These are phyloP conservation scores for Fusarium sp. DNA, from an alignment of 2,329 filamentous ascomycete species.

Conservation along the genomic window DNA sequence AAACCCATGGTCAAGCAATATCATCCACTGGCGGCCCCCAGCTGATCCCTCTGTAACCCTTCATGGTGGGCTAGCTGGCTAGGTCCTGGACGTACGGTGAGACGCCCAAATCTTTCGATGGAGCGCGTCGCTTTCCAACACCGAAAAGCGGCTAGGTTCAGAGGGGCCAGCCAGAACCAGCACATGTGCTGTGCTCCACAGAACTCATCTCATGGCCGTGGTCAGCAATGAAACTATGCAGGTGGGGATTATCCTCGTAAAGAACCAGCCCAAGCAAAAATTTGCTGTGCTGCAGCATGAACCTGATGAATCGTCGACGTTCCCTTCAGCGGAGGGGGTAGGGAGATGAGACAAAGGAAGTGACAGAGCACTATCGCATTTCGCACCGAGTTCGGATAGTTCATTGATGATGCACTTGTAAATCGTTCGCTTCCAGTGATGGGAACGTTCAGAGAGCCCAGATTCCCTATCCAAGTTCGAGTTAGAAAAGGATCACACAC, in stretches of 20 bases:
- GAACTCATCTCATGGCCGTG: slow-evolving; percentile 24
- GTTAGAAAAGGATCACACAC: not conserved
- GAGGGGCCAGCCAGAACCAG: slow-evolving; percentile 2
- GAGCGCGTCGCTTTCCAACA: slow-evolving; percentile 10
- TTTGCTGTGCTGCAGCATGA: slow-evolving; percentile 9
- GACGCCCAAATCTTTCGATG: slow-evolving; percentile 27
- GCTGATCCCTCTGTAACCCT: slow-evolving; percentile 32
- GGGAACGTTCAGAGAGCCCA: not conserved
- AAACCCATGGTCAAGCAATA: slow-evolving; percentile 20
- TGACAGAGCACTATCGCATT: slow-evolving; percentile 19
- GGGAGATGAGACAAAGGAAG: slow-evolving; percentile 24
- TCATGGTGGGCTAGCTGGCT: slow-evolving; percentile 29
- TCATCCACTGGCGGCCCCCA: slow-evolving; percentile 19
- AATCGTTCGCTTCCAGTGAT: not conserved
- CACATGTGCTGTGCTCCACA: slow-evolving; percentile 23
- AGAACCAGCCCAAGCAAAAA: slow-evolving; percentile 18
- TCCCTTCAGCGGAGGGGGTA: slow-evolving; percentile 13
- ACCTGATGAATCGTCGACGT: slow-evolving; percentile 13
- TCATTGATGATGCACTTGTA: not conserved
- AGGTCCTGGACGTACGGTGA: slow-evolving; percentile 20
- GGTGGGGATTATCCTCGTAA: slow-evolving; percentile 35
- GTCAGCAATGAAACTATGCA: slow-evolving; percentile 36
- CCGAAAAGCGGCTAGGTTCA: not conserved
- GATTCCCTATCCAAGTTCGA: not conserved
- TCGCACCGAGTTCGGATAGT: slow-evolving; percentile 6